Base-by-base conservation (phyloP, 1,284 basidiomycete genomes). In the Puccinia hordei region DNA sequence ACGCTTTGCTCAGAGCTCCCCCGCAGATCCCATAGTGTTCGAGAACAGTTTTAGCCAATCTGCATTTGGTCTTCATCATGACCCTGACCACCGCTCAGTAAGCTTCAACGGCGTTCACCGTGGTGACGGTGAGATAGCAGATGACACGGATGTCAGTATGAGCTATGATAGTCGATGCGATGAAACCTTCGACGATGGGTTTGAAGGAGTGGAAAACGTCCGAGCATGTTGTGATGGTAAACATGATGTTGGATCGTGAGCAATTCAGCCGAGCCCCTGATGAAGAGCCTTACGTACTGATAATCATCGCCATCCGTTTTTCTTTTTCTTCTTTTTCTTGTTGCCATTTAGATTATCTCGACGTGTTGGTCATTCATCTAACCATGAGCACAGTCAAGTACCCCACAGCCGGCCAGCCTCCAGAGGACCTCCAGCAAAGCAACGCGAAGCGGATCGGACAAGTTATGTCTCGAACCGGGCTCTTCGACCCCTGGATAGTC, bases 121-220 rank as follows among this genome's bases (percentile, higher is more conserved):
- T 19, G 93, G 93, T 59, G 89, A 93, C n/a, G 91, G 93, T 63
- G 84, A 87, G 77, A 81, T 87, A 38, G 85, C 87, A 15, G 83
- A 84, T 30, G 76, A 83, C 38, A 84, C 84, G 0, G 84, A 85
- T 68, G 59, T 85, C 81, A 85, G 84, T 83, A 82, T 85, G 55
- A 79, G 76, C 63, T 79, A 79, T 61, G 76, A 79, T 61, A 79
- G 76, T 59, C 82, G 85, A n/a, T 84, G 84, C 83, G 93, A 93
- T 59, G 89, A 89, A 27, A 87, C 91, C 83, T 91, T 90, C 12
- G 93, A 94, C 82, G 91, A 91, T 72, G 72, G 72, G n/a, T 99
- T 91, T 85, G 95, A 98, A 84, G 96, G 95, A 0, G 85, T 99
- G 66, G 95, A 98, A 86, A 96, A 97, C 84, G 94, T 96, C 35